Base-by-base conservation (phyloP, 2,329 filamentous ascomycete species). In the Fusarium albidum region DNA sequence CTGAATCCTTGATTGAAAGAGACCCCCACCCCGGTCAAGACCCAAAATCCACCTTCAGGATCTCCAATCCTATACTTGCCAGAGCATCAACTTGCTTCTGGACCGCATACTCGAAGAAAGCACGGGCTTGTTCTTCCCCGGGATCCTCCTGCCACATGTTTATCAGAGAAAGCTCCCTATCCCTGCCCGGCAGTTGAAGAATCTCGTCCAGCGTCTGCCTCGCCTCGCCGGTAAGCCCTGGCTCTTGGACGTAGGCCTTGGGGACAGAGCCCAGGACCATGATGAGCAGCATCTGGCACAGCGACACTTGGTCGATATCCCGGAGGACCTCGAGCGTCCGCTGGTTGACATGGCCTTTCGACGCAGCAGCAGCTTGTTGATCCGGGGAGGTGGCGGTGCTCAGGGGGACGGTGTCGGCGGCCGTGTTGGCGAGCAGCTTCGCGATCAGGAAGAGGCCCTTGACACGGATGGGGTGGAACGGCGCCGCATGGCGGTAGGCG, bases 251-350 rank as follows among this genome's bases (percentile, higher is more conserved):
- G 55, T 80, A 76, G 5, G 73, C 77, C 25, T 68, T 59, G 0
- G 75, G 75, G 2, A 72, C 75, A 38, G 77, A 74, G 26, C 74
- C 69, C 15, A 78, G 57, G 11, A 81, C 73, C 61, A 86, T 74
- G 31, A 77, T 70, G 47, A 85, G 70, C 12, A 86, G 65, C 48
- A 79, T 78, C 60, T 86, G 81, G 55, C 79, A 81, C 42, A 84
- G 69, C 9, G 78, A 80, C 4, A 82, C 75, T 55, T 82, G 81
- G 50, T 85, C 82, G 9, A 81, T 75, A 13, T 75, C 72, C 5
- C 68, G 65, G 14, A 84, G 61, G 0, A 66, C 54, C 15, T 75
- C 61, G 1, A 70, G 61, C 12, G 62, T 57, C 42, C 63, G 51
- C 37, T 61, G 38, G 15, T 66, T 63, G n/a, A 71, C 42, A 44